Evolutionary conservation across 169 alveolate species (phyloP).

Genomic region (Cystoisospora suis): DNA sequence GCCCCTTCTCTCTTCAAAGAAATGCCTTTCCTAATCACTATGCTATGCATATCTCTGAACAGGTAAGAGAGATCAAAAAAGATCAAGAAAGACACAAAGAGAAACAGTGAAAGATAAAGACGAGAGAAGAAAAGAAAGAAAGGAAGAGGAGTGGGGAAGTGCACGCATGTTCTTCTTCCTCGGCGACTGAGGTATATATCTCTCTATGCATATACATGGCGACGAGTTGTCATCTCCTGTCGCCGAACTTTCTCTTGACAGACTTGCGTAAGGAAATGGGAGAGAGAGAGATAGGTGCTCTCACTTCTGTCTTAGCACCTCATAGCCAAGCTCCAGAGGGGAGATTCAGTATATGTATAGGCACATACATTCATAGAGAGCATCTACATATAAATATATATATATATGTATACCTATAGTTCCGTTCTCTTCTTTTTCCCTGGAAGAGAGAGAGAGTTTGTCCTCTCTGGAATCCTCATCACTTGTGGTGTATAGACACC

Average conservation of each 20-base stretch:
- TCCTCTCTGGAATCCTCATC: no score
- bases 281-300: no score
- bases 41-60: constrained; percentile 95
- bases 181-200: neutral
- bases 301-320: no score
- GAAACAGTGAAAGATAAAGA: neutral
- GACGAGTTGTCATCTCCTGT: no score
- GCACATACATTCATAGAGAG: neutral
- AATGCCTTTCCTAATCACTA: constrained; percentile 96
- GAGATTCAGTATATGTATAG: neutral
- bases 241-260: no score
- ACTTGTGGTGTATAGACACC: no score
- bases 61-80: constrained; percentile 9
- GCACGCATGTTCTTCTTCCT: neutral
- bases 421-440: neutral
- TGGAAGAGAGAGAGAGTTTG: no score
- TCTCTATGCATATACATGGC: no score
- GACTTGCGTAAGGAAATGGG: no score
- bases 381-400: neutral
- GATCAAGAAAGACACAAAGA: neutral
- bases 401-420: neutral
- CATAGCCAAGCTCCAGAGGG: no score
- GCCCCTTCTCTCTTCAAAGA: constrained; percentile 94
- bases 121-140: neutral
- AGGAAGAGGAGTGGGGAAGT: neutral